Percentiles rank a stretch among this genome's conserved stretches.
phyloP scores from a whole-genome alignment of 129 eudicot species.

The Flaveria trinervia region DNA sequence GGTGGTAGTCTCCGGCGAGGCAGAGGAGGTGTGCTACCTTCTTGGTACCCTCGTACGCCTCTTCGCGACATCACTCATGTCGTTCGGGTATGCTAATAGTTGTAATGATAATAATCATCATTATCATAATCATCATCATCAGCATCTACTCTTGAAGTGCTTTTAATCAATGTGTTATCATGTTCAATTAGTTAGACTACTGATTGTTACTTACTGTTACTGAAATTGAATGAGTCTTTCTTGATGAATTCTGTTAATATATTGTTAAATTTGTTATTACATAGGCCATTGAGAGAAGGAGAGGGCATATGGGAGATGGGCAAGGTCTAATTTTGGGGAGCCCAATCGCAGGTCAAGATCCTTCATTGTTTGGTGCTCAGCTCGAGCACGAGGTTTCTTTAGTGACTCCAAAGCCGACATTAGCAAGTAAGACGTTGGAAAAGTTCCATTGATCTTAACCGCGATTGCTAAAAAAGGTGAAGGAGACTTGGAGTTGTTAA shows the following conservation, averaged over 20 bases:
- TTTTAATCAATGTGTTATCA: too few species aligned
- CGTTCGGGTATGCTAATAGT: constrained; percentile 48
- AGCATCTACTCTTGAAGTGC: too few species aligned
- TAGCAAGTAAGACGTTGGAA: constrained; percentile 11
- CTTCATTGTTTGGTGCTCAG: constrained; percentile 17
- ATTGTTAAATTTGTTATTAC: neutral
- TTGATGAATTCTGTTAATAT: neutral
- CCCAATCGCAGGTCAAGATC: constrained; percentile 42
- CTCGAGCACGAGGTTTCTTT: constrained; percentile 25
- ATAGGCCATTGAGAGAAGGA: constrained; percentile 83
- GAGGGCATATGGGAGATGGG: constrained; percentile 48
- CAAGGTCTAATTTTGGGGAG: constrained; percentile 53
- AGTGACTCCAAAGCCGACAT: constrained; percentile 49
- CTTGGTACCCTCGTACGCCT: constrained; percentile 82
- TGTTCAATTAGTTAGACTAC: neutral
- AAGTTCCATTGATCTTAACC: constrained; percentile 21
- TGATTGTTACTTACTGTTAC: neutral
- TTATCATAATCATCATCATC: too few species aligned
- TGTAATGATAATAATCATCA: too few species aligned
- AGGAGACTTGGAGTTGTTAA: constrained; percentile 48
- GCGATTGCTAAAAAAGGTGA: constrained; percentile 33
- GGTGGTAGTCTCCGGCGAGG: constrained; percentile 34
- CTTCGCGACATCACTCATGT: constrained; percentile 67
- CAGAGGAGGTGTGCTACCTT: constrained; percentile 48
- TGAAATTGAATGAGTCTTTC: neutral